Conservation (phyloP, 179 eudicot species). For the Silene vulgaris region DNA sequence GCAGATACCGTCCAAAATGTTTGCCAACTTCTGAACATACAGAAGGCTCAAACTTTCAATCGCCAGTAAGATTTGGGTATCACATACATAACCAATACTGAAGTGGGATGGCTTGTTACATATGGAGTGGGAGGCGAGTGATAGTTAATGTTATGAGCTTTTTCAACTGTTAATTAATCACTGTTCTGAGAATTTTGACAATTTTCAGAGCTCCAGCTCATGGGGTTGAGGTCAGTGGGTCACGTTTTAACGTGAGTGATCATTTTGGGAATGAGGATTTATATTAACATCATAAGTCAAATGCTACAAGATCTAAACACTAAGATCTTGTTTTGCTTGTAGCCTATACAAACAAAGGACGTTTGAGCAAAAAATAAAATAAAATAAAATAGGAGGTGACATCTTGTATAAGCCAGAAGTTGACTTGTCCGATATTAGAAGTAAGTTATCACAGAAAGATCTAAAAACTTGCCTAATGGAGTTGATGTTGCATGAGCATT, state of each 20-base stretch:
- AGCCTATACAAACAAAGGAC: background rate
- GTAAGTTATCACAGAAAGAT: background rate
- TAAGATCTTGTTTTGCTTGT: background rate
- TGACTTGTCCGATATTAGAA: background rate
- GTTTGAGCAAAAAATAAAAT: background rate
- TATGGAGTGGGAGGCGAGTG: no score
- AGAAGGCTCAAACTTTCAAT: background rate
- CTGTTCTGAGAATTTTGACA: background rate
- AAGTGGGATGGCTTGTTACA: no score
- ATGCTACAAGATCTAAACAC: conserved; percentile 4
- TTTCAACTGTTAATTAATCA: background rate
- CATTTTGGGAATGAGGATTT: background rate
- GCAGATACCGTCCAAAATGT: conserved; percentile 9
- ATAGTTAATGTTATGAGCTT: no score
- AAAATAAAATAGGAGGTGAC: no score
- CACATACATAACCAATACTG: background rate
- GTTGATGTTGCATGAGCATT: conserved; percentile 99
- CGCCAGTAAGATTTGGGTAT: background rate
- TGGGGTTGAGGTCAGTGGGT: no score
- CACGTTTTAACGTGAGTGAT: no score
- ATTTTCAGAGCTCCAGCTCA: no score
- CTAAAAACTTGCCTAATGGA: conserved; percentile 55
- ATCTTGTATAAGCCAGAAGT: background rate
- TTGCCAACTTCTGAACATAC: background rate
- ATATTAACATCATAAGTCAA: background rate